Percentiles rank a stretch among this genome's conserved stretches.
phyloP scores from a whole-genome alignment of 306 rosid genomes.

The Lupinus albus region DNA sequence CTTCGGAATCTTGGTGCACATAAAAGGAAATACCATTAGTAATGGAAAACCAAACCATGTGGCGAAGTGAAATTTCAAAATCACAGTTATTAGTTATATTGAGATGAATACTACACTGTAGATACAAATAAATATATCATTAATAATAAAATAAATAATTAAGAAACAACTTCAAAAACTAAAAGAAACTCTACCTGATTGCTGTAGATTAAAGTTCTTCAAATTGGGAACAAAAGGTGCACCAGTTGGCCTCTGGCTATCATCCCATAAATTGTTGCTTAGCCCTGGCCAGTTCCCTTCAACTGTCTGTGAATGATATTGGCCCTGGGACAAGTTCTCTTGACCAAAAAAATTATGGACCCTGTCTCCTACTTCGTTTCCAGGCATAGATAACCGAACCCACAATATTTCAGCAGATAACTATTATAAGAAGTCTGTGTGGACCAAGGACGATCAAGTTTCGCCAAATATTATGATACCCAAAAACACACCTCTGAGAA shows the following conservation, averaged over 20 bases:
- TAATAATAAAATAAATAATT: background rate
- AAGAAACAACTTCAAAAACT: background rate
- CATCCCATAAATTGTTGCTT: conserved; percentile 74
- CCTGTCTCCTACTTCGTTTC: conserved; percentile 99
- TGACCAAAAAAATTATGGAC: conserved; percentile 99
- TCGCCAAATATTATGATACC: conserved; percentile 39
- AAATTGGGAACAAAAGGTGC: conserved; percentile 75
- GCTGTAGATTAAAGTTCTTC: conserved; percentile 75
- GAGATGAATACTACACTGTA: background rate
- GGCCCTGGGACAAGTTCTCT: conserved; percentile 89
- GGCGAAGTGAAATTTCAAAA: background rate
- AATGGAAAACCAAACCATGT: conserved; percentile 5
- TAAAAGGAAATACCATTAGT: conserved; percentile 37
- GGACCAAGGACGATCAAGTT: conserved; percentile 33
- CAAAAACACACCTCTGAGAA: conserved; percentile 50
- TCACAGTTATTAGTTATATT: conserved; percentile 12
- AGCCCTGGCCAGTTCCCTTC: conserved; percentile 86
- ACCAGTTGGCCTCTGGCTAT: conserved; percentile 71
- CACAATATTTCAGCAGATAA: conserved; percentile 55
- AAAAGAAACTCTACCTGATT: conserved; percentile 59
- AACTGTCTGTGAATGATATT: conserved; percentile 76
- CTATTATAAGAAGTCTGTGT: conserved; percentile 40
- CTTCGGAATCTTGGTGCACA: conserved; percentile 62
- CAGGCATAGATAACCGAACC: conserved; percentile 93
- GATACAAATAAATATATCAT: background rate